Conservation (phyloP, 2,329 filamentous ascomycete genomes). For the Penicillium sumatraense region DNA sequence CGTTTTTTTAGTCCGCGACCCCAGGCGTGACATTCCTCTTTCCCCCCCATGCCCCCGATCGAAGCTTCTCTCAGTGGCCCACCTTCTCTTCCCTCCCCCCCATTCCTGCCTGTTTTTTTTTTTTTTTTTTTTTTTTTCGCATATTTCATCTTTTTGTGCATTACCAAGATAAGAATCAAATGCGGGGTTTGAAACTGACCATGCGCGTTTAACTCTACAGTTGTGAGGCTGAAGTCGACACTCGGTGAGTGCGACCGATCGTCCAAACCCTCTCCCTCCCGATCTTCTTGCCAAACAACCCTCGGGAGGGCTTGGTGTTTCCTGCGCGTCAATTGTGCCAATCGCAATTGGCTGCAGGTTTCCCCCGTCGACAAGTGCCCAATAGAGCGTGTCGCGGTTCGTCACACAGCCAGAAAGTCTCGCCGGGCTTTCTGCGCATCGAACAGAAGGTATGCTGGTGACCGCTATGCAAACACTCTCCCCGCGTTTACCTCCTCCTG, state of each 20-base stretch:
- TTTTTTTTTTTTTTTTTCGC: slow-evolving; percentile 16
- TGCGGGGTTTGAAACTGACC: slow-evolving; percentile 15
- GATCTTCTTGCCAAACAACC: slow-evolving; percentile 23
- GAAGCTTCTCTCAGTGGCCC: slow-evolving; percentile 20
- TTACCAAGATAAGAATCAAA: slow-evolving; percentile 22
- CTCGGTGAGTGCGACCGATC: slow-evolving; percentile 32
- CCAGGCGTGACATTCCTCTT: slow-evolving; percentile 20
- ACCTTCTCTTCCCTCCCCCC: neutral
- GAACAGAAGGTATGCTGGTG: slow-evolving; percentile 61
- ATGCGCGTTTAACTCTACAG: slow-evolving; percentile 16
- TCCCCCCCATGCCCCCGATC: slow-evolving; percentile 30
- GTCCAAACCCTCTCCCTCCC: slow-evolving; percentile 19
- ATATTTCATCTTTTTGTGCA: slow-evolving; percentile 20
- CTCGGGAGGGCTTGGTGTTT: slow-evolving; percentile 30
- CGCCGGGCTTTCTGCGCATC: slow-evolving; percentile 26
- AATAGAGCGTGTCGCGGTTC: slow-evolving; percentile 29
- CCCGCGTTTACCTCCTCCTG: slow-evolving; percentile 52
- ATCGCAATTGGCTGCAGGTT: slow-evolving; percentile 29
- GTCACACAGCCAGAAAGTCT: slow-evolving; percentile 26
- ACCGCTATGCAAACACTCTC: slow-evolving; percentile 65
- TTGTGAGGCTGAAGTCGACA: slow-evolving; percentile 25
- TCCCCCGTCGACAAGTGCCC: slow-evolving; percentile 20
- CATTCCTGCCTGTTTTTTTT: slow-evolving; percentile 19
- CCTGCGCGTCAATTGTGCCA: slow-evolving; percentile 24
- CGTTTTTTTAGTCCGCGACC: slow-evolving; percentile 16